Conservation (phyloP, 495 filamentous ascomycete species). For the Delitschia confertaspora region DNA sequence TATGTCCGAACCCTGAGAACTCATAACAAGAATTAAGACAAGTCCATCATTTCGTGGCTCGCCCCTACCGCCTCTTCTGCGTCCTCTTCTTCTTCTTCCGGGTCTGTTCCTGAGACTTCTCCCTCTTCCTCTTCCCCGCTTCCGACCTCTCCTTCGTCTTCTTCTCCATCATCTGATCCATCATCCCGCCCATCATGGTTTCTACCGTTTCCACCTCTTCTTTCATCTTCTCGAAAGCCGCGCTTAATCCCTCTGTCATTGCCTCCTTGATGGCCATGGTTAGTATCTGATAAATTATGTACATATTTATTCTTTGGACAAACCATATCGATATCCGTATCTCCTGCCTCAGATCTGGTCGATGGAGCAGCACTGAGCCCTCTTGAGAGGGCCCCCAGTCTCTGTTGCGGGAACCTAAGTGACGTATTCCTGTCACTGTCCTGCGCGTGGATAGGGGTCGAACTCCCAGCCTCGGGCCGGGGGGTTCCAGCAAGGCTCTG, state of each 20-base stretch:
- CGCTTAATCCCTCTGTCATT: constrained; percentile 17
- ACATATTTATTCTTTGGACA: no score
- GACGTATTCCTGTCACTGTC: constrained; percentile 30
- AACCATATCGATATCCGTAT: no score
- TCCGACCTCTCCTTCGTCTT: constrained; percentile 35
- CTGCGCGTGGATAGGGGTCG: constrained; percentile 43
- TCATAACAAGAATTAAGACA: no score
- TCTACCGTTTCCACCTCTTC: constrained; percentile 31
- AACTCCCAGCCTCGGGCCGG: constrained; percentile 45
- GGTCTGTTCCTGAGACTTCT: no score
- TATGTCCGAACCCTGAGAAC: no score
- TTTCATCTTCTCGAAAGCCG: constrained; percentile 33
- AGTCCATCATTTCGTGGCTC: no score
- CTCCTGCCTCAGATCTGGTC: no score
- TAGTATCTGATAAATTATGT: no score
- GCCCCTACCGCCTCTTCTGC: no score
- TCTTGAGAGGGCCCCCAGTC: constrained; percentile 25
- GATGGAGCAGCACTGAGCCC: constrained; percentile 36
- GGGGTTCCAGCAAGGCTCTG: constrained; percentile 57
- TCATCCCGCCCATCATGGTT: constrained; percentile 47
- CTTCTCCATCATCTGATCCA: constrained; percentile 60
- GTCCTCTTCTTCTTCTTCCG: no score
- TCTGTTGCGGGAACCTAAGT: constrained; percentile 23
- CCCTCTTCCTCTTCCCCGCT: no score
- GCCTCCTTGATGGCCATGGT: constrained; percentile 32